A percentile compares a stretch with the other conserved stretches of the same genome.
phyloP scores from a whole-genome alignment of 352 stramenopile species.

The Globisporangium spinosum region DNA sequence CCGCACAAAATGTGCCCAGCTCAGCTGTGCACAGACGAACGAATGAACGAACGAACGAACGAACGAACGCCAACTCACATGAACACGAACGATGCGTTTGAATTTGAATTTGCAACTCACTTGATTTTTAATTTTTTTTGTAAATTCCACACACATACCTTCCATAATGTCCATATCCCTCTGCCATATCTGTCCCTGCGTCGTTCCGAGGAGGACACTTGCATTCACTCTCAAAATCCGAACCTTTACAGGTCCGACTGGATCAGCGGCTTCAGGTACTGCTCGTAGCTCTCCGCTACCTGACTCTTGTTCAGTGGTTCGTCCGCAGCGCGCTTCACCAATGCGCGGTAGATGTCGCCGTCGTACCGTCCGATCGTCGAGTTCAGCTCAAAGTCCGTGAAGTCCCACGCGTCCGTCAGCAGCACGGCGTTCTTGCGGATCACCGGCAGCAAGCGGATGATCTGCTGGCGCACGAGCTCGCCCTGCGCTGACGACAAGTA shows the following conservation, averaged over 20 bases:
- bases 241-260: conserved; percentile 25
- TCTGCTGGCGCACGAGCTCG: conserved; percentile 21
- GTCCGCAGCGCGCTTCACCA: conserved; percentile 41
- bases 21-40: too few species aligned
- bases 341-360: conserved; percentile 12
- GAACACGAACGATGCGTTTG: too few species aligned
- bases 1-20: too few species aligned
- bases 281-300: conserved; percentile 27
- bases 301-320: conserved; percentile 58
- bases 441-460: conserved; percentile 24
- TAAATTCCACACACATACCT: too few species aligned
- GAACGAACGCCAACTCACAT: too few species aligned
- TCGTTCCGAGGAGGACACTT: too few species aligned
- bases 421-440: conserved; percentile 39
- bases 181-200: too few species aligned
- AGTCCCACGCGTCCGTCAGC: conserved; percentile 36
- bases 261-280: conserved; percentile 45
- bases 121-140: too few species aligned
- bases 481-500: conserved; percentile 35
- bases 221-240: too few species aligned
- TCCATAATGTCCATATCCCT: too few species aligned
- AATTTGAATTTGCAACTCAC: too few species aligned
- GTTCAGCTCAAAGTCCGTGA: conserved; percentile 61
- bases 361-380: conserved; percentile 64
- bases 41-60: too few species aligned